Conservation (phyloP, 352 stramenopile species). For the Pythium monospermum region DNA sequence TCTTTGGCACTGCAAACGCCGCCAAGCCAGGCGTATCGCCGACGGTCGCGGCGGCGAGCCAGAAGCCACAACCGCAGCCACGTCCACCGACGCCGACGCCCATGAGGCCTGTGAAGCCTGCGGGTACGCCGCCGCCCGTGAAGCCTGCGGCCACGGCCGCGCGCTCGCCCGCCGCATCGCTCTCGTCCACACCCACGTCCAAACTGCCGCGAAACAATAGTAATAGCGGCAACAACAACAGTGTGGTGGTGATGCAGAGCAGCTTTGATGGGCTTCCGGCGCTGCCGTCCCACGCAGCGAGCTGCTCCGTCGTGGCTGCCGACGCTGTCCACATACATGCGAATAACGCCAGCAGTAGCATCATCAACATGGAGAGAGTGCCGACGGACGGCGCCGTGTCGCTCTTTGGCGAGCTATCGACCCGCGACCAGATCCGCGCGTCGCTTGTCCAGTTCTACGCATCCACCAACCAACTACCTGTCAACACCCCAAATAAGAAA, state of each 20-base stretch:
- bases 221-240: not conserved
- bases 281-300: slow-evolving; percentile 15
- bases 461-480: slow-evolving; percentile 25
- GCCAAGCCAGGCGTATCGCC: slow-evolving; percentile 1
- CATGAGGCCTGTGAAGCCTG: too few species aligned
- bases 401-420: slow-evolving; percentile 12
- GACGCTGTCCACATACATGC: slow-evolving; percentile 1
- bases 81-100: too few species aligned
- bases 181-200: not conserved
- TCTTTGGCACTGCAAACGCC: slow-evolving; percentile 15
- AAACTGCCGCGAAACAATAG: not conserved
- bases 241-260: slow-evolving; percentile 16
- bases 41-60: slow-evolving; percentile 12
- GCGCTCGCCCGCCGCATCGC: slow-evolving; percentile 5
- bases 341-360: not conserved
- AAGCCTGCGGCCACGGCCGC: slow-evolving; percentile 4
- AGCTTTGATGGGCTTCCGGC: slow-evolving; percentile 21
- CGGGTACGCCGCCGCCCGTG: not conserved
- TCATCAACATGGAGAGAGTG: too few species aligned
- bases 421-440: slow-evolving; percentile 31
- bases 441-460: slow-evolving; percentile 41
- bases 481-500: not conserved
- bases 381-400: slow-evolving; percentile 3
- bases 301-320: not conserved
- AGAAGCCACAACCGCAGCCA: too few species aligned